Base-by-base conservation (phyloP, 148 eudicot species). In the Dianthus caryophyllus region DNA sequence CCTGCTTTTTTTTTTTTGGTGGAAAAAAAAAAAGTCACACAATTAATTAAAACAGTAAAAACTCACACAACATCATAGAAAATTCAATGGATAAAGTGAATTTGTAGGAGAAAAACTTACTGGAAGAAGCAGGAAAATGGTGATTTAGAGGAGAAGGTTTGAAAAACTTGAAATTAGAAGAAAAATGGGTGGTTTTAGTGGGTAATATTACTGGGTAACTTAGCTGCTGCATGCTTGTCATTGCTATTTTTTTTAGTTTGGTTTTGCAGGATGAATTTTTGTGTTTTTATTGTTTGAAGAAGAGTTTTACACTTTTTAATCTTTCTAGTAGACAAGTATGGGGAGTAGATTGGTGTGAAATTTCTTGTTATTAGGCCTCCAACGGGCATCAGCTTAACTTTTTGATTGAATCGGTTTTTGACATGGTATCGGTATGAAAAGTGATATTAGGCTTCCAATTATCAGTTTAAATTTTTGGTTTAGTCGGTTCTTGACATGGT, bases 211-310 rank as follows among this genome's bases (percentile, higher is more conserved):
- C 14, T 6, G 78, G 33, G 74, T 47, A 75, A 12, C 72, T 64
- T 20, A 77, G 73, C 57, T 70, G 85, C 15, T 70, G 85, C 12
- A 80, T 66, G 12, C 72, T 41, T 71, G 18, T 75, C 64, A 79
- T 78, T 66, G 51, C 85, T 88, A 87, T 87, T 49, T 54, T 64
- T 58, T 61, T 33, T 33, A 33, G 61, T 49, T 74, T 38, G 13
- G 14, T 46, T 53, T 7, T 29, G 26, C 52, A 74, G 41, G 49
- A 60, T 38, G 6, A 50, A 30, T 22, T 15, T 29, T 20, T n/a
- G n/a, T n/a, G n/a, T n/a, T n/a, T n/a, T n/a, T n/a, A n/a, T 33
- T 33, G 38, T 33, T 33, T 33, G 4, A 33, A 33, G 38, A 33
- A 7, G 3, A 7, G 38, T 33, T 33, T 33, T 33, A n/a, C n/a